Evolutionary conservation across 2,329 filamentous ascomycete genomes (phyloP), one percentile per base, ranked within the genome.

Genomic region (Boeremia lycopersici): DNA sequence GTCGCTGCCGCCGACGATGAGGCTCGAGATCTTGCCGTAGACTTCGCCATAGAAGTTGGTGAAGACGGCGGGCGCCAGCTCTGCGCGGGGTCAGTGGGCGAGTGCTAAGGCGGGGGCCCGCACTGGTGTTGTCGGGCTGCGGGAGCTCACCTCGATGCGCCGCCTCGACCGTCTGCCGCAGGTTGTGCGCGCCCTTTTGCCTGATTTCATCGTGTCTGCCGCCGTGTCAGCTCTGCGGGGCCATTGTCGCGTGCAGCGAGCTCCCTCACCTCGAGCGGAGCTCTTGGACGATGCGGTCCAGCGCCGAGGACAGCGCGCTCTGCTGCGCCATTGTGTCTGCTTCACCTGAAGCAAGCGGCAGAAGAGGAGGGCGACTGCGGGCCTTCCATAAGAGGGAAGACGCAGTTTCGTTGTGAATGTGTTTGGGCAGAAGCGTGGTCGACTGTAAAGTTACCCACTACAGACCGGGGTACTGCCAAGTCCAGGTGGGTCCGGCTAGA

Each of bases 1-100:
- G 74, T 96, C 93, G 77, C 85, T 89, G 60, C 92, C 90, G 74
- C 93, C 91, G 42, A 91, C 87, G 58, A 96, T 91, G 62, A 98
- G 82, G 61, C 83, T 80, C 50, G 85, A 85, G 66, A 91, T 88
- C 53, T 84, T 84, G 63, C 81, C 78, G 69, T 85, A 88, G 59
- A 90, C 83, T 52, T 85, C 80, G 69, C 84, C 85, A 73, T 89
- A 89, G 74, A 86, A 88, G 62, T 84, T 82, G 54, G 82, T 77
- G 76, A 98, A 98, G 60, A 89, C 87, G 70, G 95, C 91, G 48
- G 89, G 84, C 23, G 86, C 85, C 71, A 95, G 85, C 77, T 98
- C 95, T 88, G 67, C 50, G 46, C 47, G 34, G 33, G 42, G 56
- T 63, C 55, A 74, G 64, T 65, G 47, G 40, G 26, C 35, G 17